A percentile compares a stretch with the other conserved stretches of the same genome.
Conservation (phyloP, 805 yeast species). For the Wickerhamiella australiensis region DNA sequence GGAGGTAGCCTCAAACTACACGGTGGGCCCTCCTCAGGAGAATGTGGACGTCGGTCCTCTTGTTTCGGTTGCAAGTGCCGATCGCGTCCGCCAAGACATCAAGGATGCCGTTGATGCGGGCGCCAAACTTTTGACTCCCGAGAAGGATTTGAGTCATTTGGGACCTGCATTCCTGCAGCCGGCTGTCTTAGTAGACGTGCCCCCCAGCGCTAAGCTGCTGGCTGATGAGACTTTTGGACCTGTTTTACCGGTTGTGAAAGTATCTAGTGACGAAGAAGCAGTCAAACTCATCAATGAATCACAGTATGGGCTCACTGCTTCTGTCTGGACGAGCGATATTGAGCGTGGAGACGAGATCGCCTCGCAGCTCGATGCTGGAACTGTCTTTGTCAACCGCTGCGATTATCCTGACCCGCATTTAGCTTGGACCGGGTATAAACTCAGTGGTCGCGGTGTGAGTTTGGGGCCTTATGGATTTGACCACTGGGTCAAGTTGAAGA, state of each 20-base stretch:
- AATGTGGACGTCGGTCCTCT: conserved; percentile 59
- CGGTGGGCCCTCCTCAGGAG: conserved; percentile 72
- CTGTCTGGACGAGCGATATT: conserved; percentile 62
- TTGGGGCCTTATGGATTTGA: conserved; percentile 54
- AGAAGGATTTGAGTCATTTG: conserved; percentile 65
- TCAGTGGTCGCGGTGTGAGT: conserved; percentile 63
- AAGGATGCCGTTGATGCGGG: conserved; percentile 42
- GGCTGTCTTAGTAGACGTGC: conserved; percentile 68
- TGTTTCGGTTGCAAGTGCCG: conserved; percentile 40
- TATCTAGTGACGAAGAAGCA: conserved; percentile 61
- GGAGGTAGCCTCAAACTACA: conserved; percentile 38
- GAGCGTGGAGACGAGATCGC: conserved; percentile 58
- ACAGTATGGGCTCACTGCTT: conserved; percentile 78
- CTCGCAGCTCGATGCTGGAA: conserved; percentile 47
- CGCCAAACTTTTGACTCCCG: conserved; percentile 42
- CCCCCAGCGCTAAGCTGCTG: conserved; percentile 53
- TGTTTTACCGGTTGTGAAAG: conserved; percentile 63
- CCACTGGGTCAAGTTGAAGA: conserved; percentile 26
- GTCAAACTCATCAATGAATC: conserved; percentile 63
- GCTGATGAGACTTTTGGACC: conserved; percentile 87
- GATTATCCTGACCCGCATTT: conserved; percentile 52
- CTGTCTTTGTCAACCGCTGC: conserved; percentile 51
- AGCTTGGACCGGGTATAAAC: conserved; percentile 66
- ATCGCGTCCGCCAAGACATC: conserved; percentile 36
- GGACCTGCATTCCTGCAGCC: conserved; percentile 63